Conservation (phyloP, 2,329 filamentous ascomycete species). For the Colletotrichum orchidophilum region DNA sequence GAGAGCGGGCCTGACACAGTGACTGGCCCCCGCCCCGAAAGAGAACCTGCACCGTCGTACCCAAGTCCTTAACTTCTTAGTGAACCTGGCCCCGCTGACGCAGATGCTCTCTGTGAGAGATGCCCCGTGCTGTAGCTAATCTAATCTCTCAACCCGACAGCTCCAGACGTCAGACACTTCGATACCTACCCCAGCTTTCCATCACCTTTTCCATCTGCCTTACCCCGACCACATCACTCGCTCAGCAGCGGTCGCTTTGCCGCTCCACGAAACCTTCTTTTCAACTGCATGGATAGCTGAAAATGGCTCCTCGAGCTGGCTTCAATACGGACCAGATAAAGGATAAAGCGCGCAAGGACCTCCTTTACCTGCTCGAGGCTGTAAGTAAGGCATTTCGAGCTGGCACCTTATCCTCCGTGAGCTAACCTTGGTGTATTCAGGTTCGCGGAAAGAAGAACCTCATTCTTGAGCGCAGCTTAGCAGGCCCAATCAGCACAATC, state of each 20-base stretch:
- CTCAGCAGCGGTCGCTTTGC: conserved; percentile 26
- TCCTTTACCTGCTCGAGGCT: conserved; percentile 90
- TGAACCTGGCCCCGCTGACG: conserved; percentile 27
- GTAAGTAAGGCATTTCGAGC: conserved; percentile 68
- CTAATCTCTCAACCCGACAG: conserved; percentile 14
- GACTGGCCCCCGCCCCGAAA: neutral
- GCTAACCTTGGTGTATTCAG: conserved; percentile 55
- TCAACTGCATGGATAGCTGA: conserved; percentile 59
- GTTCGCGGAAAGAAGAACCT: conserved; percentile 99
- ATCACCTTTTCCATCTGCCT: neutral
- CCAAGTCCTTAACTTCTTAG: too few species aligned
- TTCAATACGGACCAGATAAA: conserved; percentile 81
- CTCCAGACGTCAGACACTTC: conserved; percentile 7
- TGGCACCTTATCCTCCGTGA: conserved; percentile 1
- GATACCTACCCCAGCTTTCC: neutral
- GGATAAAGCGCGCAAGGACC: conserved; percentile 85
- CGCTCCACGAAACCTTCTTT: conserved; percentile 2
- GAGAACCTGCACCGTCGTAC: neutral
- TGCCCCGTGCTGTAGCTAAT: conserved; percentile 11
- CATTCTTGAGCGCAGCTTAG: conserved; percentile 89
- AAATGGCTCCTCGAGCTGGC: conserved; percentile 74
- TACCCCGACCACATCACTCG: neutral
- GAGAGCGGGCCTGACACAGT: neutral
- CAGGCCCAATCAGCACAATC: conserved; percentile 88
- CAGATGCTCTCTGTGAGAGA: conserved; percentile 9